Base-by-base conservation (phyloP, 164 flowering plant genomes). In the Vitis rupestris region DNA sequence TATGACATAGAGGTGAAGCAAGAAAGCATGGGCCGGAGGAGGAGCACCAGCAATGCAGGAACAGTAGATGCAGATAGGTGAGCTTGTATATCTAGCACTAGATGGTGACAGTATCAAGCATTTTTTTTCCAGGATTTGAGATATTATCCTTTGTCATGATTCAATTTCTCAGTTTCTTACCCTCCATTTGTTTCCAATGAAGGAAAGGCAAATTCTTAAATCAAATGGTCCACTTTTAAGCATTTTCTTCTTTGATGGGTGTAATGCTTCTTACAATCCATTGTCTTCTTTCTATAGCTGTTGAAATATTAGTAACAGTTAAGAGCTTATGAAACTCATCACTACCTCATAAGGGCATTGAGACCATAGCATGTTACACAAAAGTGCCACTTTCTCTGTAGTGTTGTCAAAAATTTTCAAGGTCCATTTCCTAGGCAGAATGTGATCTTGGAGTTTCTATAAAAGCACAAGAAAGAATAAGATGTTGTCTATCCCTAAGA, bases 11-110 rank as follows among this genome's bases (percentile, higher is more conserved):
- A 66, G 52, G 31, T 55, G 64, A 89, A 78, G 65, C 73, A 55
- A 49, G 83, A 68, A 68, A 63, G 67, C 62, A 29, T 66, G 23
- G 73, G 72, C 27, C 73, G 8, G 47, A 47, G 7, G 48, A 74
- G 75, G 70, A 70, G 59, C 30, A 67, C 79, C 58, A 59, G 73
- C 74, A 79, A 59, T 65, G 71, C 23, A 50, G 49, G 15, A 48
- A 27, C 62, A 67, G 70, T 71, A 64, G 54, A 70, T 55, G 11
- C 53, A 9, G 63, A 70, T 71, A 78, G 87, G 90, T 86, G 51
- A 66, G 59, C 19, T 75, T 27, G 23, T 61, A 27, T 2, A 48
- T 66, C 47, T 17, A 57, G 52, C 50, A 59, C 0, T 9, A 57
- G n/a, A 27, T 64, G 49, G 53, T 6, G 15, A 31, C 6, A 12